Base-by-base conservation (phyloP, 2,329 filamentous ascomycete species). In the Cercospora brassicicola region DNA sequence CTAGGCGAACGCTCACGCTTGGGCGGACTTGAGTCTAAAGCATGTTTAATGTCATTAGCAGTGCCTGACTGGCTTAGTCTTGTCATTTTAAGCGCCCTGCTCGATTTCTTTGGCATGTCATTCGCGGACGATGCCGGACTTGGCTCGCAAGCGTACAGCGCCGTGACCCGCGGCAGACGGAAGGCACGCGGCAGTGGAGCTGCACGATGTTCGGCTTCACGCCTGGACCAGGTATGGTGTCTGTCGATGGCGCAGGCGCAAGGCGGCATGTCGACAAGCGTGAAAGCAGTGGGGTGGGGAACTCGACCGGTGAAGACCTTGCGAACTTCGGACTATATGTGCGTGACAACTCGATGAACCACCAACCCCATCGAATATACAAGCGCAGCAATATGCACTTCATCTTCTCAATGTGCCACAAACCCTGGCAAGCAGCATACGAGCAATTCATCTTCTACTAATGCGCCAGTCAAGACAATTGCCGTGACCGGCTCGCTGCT, bases 161-260 rank as follows among this genome's bases (percentile, higher is more conserved):
- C 57, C 10, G n/a, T 39, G 18, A 36, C n/a, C 36, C 36, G 23
- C 42, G 45, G 30, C 33, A 45, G 33, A 13, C 48, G 59, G 65
- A 59, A 62, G 45, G 64, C 36, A 62, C 28, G 60, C 65, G 59
- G 65, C 65, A 62, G 48, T 67, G 53, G 65, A 59, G 59, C 48
- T 53, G 60, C 42, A 20, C 26, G 13, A 62, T 30, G 23, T 62
- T 53, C 60, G 42, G 60, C 23, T 36, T 62, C 45, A 51, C 26
- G 42, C 26, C 45, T 62, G 36, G 42, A 62, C 60, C 60, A 30
- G 45, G 42, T 26, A 45, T 53, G 60, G 42, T 23, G 39, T 33
- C 13, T 33, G 26, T 30, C 60, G 30, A 57, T 57, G 53, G 30
- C 30, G 53, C 53, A 23, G 36, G 36, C 15, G 36, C 36, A n/a